Evolutionary conservation across 2,329 filamentous ascomycete genomes (phyloP).

Genomic region (Aspergillus flavus): DNA sequence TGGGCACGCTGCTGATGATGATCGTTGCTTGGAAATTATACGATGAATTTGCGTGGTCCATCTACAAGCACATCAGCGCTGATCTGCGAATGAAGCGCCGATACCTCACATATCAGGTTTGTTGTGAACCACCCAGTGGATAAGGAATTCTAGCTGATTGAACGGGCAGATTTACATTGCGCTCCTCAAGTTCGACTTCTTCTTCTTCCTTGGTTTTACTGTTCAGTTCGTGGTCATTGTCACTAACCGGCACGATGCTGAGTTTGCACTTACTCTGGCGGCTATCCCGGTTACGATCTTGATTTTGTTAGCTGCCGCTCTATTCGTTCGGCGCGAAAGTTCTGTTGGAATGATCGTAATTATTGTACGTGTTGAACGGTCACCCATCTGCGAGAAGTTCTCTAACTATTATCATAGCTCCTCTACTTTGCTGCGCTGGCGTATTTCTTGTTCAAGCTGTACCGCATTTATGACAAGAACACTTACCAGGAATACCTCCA

Average conservation of each 20-base stretch:
- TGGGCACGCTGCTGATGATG: slow-evolving; percentile 72
- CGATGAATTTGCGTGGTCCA: slow-evolving; percentile 98
- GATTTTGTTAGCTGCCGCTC: slow-evolving; percentile 82
- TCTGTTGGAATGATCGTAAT: slow-evolving; percentile 73
- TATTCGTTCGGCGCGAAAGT: slow-evolving; percentile 82
- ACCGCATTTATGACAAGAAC: slow-evolving; percentile 81
- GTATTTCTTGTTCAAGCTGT: slow-evolving; percentile 98
- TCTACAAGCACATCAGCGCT: slow-evolving; percentile 98
- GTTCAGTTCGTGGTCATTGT: slow-evolving; percentile 97
- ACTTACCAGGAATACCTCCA: slow-evolving; percentile 68
- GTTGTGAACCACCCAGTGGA: slow-evolving; percentile 18
- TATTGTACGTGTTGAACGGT: slow-evolving; percentile 58
- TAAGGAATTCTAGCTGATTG: slow-evolving; percentile 19
- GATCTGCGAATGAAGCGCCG: slow-evolving; percentile 96
- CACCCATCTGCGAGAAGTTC: not conserved
- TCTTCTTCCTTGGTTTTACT: slow-evolving; percentile 99
- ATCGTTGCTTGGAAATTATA: slow-evolving; percentile 93
- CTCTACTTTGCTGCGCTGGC: slow-evolving; percentile 86
- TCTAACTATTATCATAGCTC: slow-evolving; percentile 47
- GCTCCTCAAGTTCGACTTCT: slow-evolving; percentile 97
- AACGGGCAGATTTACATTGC: slow-evolving; percentile 85
- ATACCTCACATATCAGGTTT: slow-evolving; percentile 93
- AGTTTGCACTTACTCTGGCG: slow-evolving; percentile 83
- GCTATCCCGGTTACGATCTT: slow-evolving; percentile 89
- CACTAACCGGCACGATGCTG: slow-evolving; percentile 66